phyloP scores from a whole-genome alignment of 768 basidiomycete genomes.

The Leccinum subtestaceum region DNA sequence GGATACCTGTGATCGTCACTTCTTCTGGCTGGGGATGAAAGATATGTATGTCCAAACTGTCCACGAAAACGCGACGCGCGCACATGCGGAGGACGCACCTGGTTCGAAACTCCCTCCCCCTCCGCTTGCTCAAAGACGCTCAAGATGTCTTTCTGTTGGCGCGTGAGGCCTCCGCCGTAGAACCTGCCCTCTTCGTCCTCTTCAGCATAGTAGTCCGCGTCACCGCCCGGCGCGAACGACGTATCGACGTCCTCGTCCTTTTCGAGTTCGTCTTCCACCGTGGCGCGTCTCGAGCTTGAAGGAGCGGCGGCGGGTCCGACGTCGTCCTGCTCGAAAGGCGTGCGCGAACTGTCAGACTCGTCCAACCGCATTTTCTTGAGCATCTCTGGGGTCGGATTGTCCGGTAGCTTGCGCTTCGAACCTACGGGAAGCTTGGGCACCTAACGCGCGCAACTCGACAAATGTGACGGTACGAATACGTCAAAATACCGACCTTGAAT shows the following conservation, averaged over 20 bases:
- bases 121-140: slow-evolving; percentile 86
- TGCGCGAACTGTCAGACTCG: slow-evolving; percentile 10
- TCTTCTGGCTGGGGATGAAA: slow-evolving; percentile 51
- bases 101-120: slow-evolving; percentile 60
- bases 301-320: not conserved
- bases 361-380: slow-evolving; percentile 77
- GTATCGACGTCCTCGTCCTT: slow-evolving; percentile 18
- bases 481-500: slow-evolving; percentile 39
- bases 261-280: slow-evolving; percentile 56
- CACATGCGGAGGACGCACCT: slow-evolving; percentile 48
- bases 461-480: not conserved
- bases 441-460: slow-evolving; percentile 33
- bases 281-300: slow-evolving; percentile 41
- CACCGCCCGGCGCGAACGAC: slow-evolving; percentile 78
- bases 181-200: slow-evolving; percentile 92
- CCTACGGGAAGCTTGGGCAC: slow-evolving; percentile 64
- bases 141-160: slow-evolving; percentile 91
- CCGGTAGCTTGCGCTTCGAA: slow-evolving; percentile 72
- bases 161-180: slow-evolving; percentile 90
- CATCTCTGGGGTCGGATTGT: slow-evolving; percentile 77
- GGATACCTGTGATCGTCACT: slow-evolving; percentile 66
- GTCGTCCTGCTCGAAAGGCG: slow-evolving; percentile 13
- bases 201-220: slow-evolving; percentile 87
- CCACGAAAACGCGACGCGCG: not conserved
- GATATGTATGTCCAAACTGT: not conserved